These are phyloP conservation scores for Aspergillus sclerotioniger DNA, from an alignment of 495 filamentous ascomycete species.

Conservation along the genomic window DNA sequence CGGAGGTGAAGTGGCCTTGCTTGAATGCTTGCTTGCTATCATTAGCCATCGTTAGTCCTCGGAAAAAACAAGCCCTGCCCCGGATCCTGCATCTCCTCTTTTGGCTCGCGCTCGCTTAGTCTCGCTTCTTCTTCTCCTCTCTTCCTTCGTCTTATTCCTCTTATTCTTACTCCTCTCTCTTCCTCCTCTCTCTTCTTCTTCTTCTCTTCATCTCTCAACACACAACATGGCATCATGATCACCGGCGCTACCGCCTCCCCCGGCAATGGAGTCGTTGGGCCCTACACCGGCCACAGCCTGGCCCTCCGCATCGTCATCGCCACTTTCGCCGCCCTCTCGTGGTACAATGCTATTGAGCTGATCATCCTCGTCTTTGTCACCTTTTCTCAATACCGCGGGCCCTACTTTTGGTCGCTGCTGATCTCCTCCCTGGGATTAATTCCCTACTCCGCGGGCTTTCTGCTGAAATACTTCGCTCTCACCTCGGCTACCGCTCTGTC, in stretches of 20 bases:
- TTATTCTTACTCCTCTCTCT: not conserved
- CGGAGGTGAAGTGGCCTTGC: no score
- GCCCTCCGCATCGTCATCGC: slow-evolving; percentile 50
- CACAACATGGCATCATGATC: slow-evolving; percentile 23
- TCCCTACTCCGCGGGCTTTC: slow-evolving; percentile 57
- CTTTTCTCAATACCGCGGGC: slow-evolving; percentile 50
- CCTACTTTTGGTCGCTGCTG: slow-evolving; percentile 59
- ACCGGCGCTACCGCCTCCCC: slow-evolving; percentile 20
- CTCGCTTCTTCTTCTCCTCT: slow-evolving; percentile 3
- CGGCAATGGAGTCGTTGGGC: slow-evolving; percentile 45
- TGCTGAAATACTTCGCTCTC: slow-evolving; percentile 59
- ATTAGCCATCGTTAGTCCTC: no score
- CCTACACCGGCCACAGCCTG: slow-evolving; percentile 34
- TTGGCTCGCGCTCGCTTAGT: slow-evolving; percentile 9
- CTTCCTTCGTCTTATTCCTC: slow-evolving; percentile 6
- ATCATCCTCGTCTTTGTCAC: slow-evolving; percentile 55
- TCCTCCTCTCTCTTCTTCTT: not conserved
- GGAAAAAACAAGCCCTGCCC: no score
- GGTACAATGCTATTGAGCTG: slow-evolving; percentile 57
- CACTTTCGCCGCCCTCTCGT: slow-evolving; percentile 51
- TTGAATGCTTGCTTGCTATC: no score
- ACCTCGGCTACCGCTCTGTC: slow-evolving; percentile 37
- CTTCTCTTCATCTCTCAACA: not conserved
- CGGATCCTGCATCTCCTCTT: not conserved
- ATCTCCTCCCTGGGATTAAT: slow-evolving; percentile 55